Evolutionary conservation across 1,139 yeast genomes (phyloP).

Genomic region (Saccharomyces uvarum): DNA sequence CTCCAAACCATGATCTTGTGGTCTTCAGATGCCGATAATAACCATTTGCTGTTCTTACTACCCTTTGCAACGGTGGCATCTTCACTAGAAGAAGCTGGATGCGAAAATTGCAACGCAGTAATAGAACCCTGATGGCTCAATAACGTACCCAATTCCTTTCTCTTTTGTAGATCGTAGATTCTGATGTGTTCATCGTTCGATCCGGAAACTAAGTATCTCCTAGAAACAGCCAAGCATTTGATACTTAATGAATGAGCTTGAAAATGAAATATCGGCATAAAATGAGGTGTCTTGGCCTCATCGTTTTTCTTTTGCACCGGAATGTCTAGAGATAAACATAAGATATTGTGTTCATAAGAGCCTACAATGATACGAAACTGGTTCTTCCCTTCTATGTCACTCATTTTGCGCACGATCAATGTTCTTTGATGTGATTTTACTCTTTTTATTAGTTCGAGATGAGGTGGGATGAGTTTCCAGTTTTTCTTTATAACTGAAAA

Average conservation of each 20-base stretch:
- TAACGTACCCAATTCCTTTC: constrained; percentile 88
- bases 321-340: constrained; percentile 70
- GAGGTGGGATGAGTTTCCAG: neutral
- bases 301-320: constrained; percentile 18
- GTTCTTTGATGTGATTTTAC: neutral
- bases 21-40: constrained; percentile 84
- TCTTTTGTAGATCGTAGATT: constrained; percentile 84
- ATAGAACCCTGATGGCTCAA: constrained; percentile 87
- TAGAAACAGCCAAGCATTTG: constrained; percentile 74
- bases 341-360: constrained; percentile 86
- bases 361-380: constrained; percentile 81
- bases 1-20: constrained; percentile 90
- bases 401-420: neutral
- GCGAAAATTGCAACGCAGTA: constrained; percentile 59
- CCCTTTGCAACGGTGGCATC: constrained; percentile 16
- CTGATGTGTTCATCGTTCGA: constrained; percentile 94
- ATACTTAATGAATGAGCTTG: constrained; percentile 89
- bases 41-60: constrained; percentile 60
- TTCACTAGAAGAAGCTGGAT: constrained; percentile 31
- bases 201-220: constrained; percentile 84
- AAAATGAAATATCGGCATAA: constrained; percentile 91
- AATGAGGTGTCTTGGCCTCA: constrained; percentile 42
- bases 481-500: neutral
- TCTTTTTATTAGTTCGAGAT: neutral
- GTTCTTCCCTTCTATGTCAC: constrained; percentile 10